Conservation (phyloP, 208 protist genomes). For the Spongospora subterranea region DNA sequence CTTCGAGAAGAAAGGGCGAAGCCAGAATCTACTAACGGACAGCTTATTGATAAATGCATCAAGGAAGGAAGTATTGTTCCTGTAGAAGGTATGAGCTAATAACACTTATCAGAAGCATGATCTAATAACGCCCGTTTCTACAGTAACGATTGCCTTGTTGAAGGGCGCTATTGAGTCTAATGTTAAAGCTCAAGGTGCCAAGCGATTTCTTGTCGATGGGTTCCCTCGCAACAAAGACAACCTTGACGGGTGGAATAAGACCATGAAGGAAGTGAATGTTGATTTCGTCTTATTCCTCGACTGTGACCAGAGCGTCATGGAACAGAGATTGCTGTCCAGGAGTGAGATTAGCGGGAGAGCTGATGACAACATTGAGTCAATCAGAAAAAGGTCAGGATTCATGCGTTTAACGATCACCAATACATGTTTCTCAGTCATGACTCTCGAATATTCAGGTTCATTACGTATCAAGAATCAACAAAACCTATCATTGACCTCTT, state of each 20-base stretch:
- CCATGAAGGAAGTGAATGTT: constrained; percentile 33
- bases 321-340: constrained; percentile 73
- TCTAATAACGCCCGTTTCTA: neutral
- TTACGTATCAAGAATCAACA: constrained; percentile 20
- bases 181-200: constrained; percentile 41
- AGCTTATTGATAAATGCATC: constrained; percentile 74
- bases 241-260: constrained; percentile 67
- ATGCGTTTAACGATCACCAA: constrained; percentile 64
- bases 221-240: constrained; percentile 78
- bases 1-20: constrained; percentile 70
- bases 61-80: constrained; percentile 72
- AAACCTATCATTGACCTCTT: constrained; percentile 39
- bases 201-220: constrained; percentile 77
- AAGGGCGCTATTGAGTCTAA: constrained; percentile 51
- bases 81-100: constrained; percentile 8
- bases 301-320: constrained; percentile 69
- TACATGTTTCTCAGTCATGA: neutral
- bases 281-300: constrained; percentile 73
- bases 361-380: constrained; percentile 81
- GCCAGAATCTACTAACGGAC: constrained; percentile 56
- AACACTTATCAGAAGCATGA: constrained; percentile 21
- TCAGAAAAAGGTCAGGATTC: constrained; percentile 74
- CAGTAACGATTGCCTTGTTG: constrained; percentile 45
- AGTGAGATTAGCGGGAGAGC: constrained; percentile 74
- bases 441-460: neutral